These are phyloP conservation scores for Rhizoctonia solani DNA, from an alignment of 1,284 basidiomycete genomes.

Conservation along the genomic window DNA sequence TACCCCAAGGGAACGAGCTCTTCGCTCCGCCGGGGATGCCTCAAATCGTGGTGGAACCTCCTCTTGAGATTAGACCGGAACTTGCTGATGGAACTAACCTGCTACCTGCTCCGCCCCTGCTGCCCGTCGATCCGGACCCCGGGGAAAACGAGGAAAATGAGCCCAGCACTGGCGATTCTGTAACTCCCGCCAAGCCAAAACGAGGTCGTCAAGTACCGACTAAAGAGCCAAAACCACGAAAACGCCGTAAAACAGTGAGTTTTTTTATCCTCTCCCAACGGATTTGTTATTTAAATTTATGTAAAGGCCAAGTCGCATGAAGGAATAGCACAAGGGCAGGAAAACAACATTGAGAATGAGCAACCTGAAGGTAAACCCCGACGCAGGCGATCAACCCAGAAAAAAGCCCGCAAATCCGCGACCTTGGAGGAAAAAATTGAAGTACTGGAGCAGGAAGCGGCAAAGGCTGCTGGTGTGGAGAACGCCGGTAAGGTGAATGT, in stretches of 20 bases:
- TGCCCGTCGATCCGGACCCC: too few species aligned
- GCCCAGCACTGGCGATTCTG: too few species aligned
- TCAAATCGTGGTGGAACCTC: neutral
- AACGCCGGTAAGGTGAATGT: neutral
- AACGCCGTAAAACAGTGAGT: neutral
- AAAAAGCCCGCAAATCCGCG: neutral
- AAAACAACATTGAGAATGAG: too few species aligned
- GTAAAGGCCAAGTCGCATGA: neutral
- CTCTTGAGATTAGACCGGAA: neutral
- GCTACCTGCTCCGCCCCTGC: too few species aligned
- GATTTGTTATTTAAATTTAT: too few species aligned
- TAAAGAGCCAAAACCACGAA: neutral
- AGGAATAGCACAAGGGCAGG: neutral
- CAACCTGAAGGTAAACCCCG: neutral
- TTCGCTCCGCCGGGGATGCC: neutral
- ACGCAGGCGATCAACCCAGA: neutral
- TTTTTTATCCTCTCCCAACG: neutral
- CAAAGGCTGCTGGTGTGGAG: neutral
- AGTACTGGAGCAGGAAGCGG: slow-evolving; percentile 1
- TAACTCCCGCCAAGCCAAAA: too few species aligned
- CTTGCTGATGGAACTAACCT: too few species aligned
- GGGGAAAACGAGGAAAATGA: too few species aligned
- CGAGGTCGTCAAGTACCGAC: too few species aligned
- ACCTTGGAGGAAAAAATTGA: slow-evolving; percentile 6
- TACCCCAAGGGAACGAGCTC: neutral